Conservation (phyloP, 202 grass and related monocot genomes). For the Carex arenaria region DNA sequence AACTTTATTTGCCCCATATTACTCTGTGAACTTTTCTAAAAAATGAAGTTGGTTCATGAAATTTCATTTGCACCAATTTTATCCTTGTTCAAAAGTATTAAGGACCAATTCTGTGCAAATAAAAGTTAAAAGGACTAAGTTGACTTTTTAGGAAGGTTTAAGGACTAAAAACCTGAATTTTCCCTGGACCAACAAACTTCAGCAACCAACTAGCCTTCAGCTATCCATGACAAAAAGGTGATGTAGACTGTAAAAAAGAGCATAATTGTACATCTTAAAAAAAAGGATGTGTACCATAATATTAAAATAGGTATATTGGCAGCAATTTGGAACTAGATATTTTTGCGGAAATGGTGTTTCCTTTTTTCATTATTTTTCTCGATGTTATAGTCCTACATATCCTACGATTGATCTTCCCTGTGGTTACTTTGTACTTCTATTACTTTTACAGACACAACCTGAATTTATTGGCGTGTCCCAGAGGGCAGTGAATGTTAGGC, state of each 20-base stretch:
- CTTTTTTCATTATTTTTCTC: neutral
- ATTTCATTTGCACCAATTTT: neutral
- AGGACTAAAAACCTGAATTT: neutral
- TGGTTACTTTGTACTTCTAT: neutral
- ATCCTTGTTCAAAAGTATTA: too few relatives aligned
- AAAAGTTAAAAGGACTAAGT: neutral
- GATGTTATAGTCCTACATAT: neutral
- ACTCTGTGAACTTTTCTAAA: neutral
- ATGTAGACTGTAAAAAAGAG: neutral
- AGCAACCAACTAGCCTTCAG: neutral
- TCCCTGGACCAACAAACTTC: neutral
- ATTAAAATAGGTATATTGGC: neutral
- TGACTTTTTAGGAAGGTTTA: neutral
- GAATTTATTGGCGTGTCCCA: slow-evolving; percentile 78
- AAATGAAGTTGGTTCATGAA: neutral
- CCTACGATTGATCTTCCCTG: neutral
- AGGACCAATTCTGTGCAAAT: too few relatives aligned
- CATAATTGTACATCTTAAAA: neutral
- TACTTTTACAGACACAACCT: slow-evolving; percentile 51
- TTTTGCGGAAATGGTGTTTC: neutral
- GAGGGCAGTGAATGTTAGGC: slow-evolving; percentile 76
- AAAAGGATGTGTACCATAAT: neutral
- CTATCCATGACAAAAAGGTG: neutral
- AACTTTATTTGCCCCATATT: neutral
- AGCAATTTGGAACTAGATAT: neutral